These are phyloP conservation scores for Henckelia pumila DNA, from an alignment of 257 asterid genomes.

Conservation along the genomic window DNA sequence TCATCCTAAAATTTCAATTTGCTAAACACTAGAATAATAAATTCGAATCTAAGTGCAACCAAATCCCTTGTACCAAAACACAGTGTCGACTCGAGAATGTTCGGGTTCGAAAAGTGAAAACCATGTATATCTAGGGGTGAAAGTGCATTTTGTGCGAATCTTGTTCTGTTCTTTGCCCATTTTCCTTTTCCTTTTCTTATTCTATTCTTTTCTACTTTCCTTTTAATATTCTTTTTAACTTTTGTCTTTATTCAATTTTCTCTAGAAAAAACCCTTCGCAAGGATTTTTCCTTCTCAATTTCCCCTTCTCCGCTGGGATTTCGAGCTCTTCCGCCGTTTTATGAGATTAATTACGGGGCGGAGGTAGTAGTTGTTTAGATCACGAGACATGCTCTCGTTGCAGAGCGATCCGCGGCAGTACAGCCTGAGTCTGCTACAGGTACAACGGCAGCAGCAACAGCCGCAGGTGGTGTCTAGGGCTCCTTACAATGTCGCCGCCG, in stretches of 20 bases:
- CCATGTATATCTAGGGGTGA: background rate
- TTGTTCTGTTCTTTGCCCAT: background rate
- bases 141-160: background rate
- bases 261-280: background rate
- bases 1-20: too few relatives aligned
- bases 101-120: background rate
- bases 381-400: slow-evolving; percentile 75
- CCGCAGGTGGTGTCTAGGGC: slow-evolving; percentile 51
- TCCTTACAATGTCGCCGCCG: slow-evolving; percentile 43
- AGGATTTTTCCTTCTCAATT: background rate
- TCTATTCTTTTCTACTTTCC: background rate
- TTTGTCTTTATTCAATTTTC: background rate
- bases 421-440: slow-evolving; percentile 50
- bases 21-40: too few relatives aligned
- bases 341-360: slow-evolving; percentile 23
- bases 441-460: slow-evolving; percentile 48
- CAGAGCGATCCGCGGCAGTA: slow-evolving; percentile 82
- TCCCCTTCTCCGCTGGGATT: background rate
- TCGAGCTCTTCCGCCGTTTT: background rate
- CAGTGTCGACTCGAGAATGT: background rate
- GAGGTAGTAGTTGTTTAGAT: slow-evolving; percentile 31
- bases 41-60: too few relatives aligned
- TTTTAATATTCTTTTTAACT: background rate
- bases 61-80: too few relatives aligned
- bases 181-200: background rate